These are phyloP conservation scores for Willaertia magna DNA, from an alignment of 208 protist species.

Conservation along the genomic window DNA sequence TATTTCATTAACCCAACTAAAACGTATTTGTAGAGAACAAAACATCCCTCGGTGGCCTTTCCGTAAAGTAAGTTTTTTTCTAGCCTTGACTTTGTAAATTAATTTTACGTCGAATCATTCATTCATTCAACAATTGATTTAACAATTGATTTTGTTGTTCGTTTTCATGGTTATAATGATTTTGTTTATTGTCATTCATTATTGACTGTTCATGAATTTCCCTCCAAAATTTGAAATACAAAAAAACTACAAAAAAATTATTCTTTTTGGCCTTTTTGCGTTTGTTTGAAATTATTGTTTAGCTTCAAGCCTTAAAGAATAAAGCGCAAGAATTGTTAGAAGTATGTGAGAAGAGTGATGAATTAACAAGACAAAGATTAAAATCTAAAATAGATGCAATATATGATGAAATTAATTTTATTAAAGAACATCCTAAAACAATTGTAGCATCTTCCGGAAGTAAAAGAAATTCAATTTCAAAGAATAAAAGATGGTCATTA, in stretches of 20 bases:
- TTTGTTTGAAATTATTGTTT: background rate
- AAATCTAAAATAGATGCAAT: background rate
- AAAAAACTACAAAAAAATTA: background rate
- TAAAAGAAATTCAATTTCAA: background rate
- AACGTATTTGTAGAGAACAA: background rate
- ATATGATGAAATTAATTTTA: background rate
- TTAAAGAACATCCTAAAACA: background rate
- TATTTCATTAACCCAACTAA: background rate
- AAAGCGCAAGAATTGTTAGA: background rate
- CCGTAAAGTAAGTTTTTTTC: background rate
- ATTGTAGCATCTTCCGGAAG: background rate
- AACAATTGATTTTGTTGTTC: background rate
- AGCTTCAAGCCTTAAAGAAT: background rate
- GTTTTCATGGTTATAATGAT: background rate
- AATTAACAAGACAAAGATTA: background rate
- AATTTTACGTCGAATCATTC: background rate
- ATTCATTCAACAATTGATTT: background rate
- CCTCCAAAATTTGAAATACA: background rate
- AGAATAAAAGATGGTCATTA: background rate
- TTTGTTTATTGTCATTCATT: too few relatives aligned
- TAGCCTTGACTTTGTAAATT: background rate
- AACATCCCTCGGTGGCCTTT: constrained; percentile 1
- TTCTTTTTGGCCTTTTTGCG: background rate
- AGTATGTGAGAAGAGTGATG: background rate
- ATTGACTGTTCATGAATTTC: too few relatives aligned